A percentile compares a stretch with the other conserved stretches of the same genome.
These are phyloP conservation scores for Claviceps digitariae DNA, from an alignment of 2,329 filamentous ascomycete genomes.

Conservation along the genomic window DNA sequence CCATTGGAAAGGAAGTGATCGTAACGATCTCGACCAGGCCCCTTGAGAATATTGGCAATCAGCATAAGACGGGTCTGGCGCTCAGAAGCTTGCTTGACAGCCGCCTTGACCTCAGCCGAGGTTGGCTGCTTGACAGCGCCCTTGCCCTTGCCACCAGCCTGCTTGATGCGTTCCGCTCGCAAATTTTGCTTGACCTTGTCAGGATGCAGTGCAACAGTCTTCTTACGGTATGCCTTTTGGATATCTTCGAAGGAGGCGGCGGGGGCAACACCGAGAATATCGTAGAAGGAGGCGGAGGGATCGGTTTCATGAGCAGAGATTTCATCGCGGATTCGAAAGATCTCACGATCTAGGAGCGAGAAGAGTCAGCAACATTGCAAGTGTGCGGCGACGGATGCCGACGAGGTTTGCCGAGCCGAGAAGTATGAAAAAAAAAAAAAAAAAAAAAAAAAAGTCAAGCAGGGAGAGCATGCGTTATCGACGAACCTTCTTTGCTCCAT, in stretches of 20 bases:
- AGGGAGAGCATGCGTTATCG: neutral
- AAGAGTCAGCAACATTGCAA: neutral
- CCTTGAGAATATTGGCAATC: slow-evolving; percentile 74
- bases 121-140: slow-evolving; percentile 57
- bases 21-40: slow-evolving; percentile 70
- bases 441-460: neutral
- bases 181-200: slow-evolving; percentile 90
- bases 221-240: slow-evolving; percentile 87
- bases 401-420: neutral
- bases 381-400: neutral
- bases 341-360: slow-evolving; percentile 65
- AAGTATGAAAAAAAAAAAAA: neutral
- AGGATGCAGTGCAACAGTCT: slow-evolving; percentile 70
- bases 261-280: slow-evolving; percentile 67
- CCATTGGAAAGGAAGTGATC: slow-evolving; percentile 89
- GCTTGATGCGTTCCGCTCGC: slow-evolving; percentile 51
- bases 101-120: slow-evolving; percentile 60
- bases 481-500: slow-evolving; percentile 74
- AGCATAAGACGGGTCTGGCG: slow-evolving; percentile 74
- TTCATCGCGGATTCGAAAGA: slow-evolving; percentile 90
- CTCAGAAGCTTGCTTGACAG: slow-evolving; percentile 68
- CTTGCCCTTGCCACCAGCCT: slow-evolving; percentile 32
- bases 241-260: slow-evolving; percentile 74
- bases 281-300: slow-evolving; percentile 76
- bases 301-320: slow-evolving; percentile 66